These are phyloP conservation scores for Xylaria castorea DNA, from an alignment of 495 filamentous ascomycete genomes.

Conservation along the genomic window DNA sequence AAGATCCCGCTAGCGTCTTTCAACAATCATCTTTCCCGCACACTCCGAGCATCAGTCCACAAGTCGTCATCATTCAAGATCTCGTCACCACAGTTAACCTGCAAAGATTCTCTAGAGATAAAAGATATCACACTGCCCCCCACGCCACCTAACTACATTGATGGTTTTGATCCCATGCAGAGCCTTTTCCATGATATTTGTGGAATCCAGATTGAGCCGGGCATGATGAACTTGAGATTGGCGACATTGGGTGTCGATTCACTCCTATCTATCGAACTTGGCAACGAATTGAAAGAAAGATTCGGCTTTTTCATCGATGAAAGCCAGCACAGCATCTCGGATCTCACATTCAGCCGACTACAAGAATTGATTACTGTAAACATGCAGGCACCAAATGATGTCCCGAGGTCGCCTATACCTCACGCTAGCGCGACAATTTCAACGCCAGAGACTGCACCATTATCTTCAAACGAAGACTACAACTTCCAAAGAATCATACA, in stretches of 20 bases:
- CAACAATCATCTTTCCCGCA: constrained; percentile 12
- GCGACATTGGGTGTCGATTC: constrained; percentile 43
- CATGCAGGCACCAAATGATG: not conserved
- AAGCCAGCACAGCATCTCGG: constrained; percentile 15
- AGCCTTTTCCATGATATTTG: constrained; percentile 15
- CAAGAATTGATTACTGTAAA: not conserved
- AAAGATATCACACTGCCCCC: not conserved
- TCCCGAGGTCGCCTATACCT: not conserved
- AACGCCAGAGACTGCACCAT: not conserved
- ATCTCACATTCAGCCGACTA: constrained; percentile 22
- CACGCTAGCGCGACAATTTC: not conserved
- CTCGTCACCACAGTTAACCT: not conserved
- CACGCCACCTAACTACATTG: not conserved
- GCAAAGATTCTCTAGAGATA: not conserved
- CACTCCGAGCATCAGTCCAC: not conserved
- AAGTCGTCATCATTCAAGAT: not conserved
- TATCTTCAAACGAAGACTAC: not conserved
- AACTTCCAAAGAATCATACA: constrained; percentile 30
- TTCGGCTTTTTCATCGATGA: constrained; percentile 25
- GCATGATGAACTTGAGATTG: constrained; percentile 34
- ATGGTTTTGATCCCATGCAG: not conserved
- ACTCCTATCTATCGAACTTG: constrained; percentile 35
- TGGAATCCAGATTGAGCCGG: constrained; percentile 14
- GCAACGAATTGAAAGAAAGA: constrained; percentile 26
- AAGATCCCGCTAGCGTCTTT: constrained; percentile 3